Percentiles rank a stretch among this genome's conserved stretches.
Conservation (phyloP, 23 red algal genomes). For the Agarophyton chilense region DNA sequence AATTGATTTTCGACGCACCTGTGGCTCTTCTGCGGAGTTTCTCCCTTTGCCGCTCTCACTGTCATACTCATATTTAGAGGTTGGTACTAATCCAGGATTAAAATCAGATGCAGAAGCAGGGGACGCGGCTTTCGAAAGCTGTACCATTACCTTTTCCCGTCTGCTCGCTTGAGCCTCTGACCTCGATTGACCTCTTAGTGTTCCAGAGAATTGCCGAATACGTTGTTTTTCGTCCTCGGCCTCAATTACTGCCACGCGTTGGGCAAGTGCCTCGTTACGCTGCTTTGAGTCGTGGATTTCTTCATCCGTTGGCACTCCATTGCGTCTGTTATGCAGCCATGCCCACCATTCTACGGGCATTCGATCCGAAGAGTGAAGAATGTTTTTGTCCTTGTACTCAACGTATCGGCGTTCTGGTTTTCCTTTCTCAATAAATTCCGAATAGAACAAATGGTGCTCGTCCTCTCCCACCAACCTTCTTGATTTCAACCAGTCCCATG, state of each 20-base stretch:
- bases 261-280: conserved; percentile 14
- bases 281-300: conserved; percentile 30
- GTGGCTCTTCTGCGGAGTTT: conserved; percentile 20
- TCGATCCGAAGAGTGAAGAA: conserved; percentile 37
- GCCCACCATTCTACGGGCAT: conserved; percentile 65
- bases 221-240: conserved; percentile 59
- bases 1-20: not conserved
- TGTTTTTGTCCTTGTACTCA: conserved; percentile 64
- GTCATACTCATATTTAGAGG: not conserved
- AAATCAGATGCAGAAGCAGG: not conserved
- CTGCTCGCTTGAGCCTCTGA: conserved; percentile 14
- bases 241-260: conserved; percentile 49
- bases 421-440: conserved; percentile 51
- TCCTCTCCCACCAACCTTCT: conserved; percentile 53
- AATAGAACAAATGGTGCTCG: conserved; percentile 54
- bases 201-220: conserved; percentile 32
- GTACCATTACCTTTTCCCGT: conserved; percentile 35
- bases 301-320: conserved; percentile 8
- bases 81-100: not conserved
- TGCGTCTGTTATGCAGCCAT: conserved; percentile 62
- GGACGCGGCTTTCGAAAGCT: conserved; percentile 37
- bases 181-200: not conserved
- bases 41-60: not conserved
- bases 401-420: conserved; percentile 70
- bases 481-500: conserved; percentile 57